Evolutionary conservation across 2,329 filamentous ascomycete genomes (phyloP).

Genomic region (Fusarium keratoplasticum): DNA sequence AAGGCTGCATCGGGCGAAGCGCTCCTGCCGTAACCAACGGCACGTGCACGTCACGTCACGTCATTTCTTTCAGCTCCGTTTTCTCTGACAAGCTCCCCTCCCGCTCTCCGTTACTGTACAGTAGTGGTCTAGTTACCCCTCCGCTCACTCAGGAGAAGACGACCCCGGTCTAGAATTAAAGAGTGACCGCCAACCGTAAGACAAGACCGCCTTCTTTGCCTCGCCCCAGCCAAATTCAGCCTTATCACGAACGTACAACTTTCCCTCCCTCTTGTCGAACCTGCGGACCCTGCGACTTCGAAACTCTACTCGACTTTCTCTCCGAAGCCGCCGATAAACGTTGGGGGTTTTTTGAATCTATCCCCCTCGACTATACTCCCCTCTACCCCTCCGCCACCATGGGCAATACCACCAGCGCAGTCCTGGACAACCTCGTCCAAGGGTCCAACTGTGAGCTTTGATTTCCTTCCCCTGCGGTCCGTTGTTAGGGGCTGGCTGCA

Average conservation of each 20-base stretch:
- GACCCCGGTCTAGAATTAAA: slow-evolving; percentile 32
- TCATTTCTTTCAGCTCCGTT: background rate
- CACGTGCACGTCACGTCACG: slow-evolving; percentile 2
- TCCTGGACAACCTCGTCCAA: slow-evolving; percentile 96
- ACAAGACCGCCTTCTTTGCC: background rate
- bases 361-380: background rate
- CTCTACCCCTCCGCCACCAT: slow-evolving; percentile 54
- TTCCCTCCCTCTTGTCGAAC: background rate
- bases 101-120: slow-evolving; percentile 18
- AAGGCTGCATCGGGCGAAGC: background rate
- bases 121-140: slow-evolving; percentile 35
- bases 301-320: background rate
- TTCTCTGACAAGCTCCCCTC: background rate
- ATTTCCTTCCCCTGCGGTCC: slow-evolving; percentile 11
- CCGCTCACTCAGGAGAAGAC: slow-evolving; percentile 36
- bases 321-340: background rate
- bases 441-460: slow-evolving; percentile 85
- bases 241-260: slow-evolving; percentile 41
- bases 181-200: background rate
- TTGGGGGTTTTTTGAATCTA: background rate
- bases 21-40: background rate
- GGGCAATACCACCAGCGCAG: slow-evolving; percentile 77
- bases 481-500: background rate
- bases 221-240: slow-evolving; percentile 32
- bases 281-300: background rate